phyloP scores from a whole-genome alignment of 139 green algal genomes.

The Haematococcus sp. region DNA sequence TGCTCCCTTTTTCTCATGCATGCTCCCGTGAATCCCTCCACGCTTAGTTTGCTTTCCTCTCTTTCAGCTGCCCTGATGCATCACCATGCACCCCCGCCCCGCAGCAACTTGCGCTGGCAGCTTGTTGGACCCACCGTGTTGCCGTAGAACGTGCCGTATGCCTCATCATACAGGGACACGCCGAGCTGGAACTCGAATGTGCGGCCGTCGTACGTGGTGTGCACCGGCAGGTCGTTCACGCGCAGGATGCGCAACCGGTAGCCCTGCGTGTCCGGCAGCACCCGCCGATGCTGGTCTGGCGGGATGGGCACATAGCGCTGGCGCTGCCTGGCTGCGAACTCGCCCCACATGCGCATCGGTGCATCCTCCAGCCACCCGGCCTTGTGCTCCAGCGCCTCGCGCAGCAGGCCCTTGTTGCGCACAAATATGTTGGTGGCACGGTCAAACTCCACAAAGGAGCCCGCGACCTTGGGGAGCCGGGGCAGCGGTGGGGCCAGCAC shows the following conservation, averaged over 20 bases:
- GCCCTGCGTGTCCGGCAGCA: conserved; percentile 32
- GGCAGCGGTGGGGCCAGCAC: conserved; percentile 32
- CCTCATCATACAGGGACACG: conserved; percentile 61
- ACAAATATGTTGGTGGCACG: conserved; percentile 27
- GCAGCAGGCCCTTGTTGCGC: conserved; percentile 36
- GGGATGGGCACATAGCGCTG: conserved; percentile 40
- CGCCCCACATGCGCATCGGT: conserved; percentile 31
- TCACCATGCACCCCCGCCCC: no score
- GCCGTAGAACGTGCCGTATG: conserved; percentile 58
- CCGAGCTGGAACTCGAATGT: conserved; percentile 59
- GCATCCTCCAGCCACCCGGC: conserved; percentile 27
- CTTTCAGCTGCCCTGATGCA: no score
- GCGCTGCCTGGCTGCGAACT: conserved; percentile 36
- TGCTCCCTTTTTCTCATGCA: no score
- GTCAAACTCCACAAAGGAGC: conserved; percentile 18
- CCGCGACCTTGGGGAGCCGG: background rate
- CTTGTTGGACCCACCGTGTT: conserved; percentile 36
- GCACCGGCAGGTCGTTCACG: conserved; percentile 48
- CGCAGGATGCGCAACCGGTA: conserved; percentile 43
- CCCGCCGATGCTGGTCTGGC: conserved; percentile 29
- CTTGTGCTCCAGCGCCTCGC: conserved; percentile 32
- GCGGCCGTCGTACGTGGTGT: conserved; percentile 37
- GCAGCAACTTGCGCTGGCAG: no score
- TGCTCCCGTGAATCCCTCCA: no score
- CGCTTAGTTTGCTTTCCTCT: no score